phyloP scores from a whole-genome alignment of 2,329 filamentous ascomycete genomes.

The Epicoccum sorghinum region DNA sequence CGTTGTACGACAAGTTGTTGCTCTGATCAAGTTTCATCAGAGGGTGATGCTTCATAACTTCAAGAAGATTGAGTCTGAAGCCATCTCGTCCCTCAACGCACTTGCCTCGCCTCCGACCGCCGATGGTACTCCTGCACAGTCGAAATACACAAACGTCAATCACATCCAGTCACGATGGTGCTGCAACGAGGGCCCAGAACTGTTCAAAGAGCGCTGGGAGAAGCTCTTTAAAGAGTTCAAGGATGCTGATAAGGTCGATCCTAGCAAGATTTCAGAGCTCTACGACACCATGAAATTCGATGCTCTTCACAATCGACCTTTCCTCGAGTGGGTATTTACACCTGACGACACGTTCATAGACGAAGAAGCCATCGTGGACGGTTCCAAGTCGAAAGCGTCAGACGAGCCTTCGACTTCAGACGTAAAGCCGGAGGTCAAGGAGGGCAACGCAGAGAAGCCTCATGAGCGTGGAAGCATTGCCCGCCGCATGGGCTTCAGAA shows the following conservation, averaged over 20 bases:
- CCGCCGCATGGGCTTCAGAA: constrained; percentile 59
- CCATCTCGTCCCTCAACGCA: constrained; percentile 66
- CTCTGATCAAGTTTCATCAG: constrained; percentile 97
- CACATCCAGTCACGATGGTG: constrained; percentile 91
- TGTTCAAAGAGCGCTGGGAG: constrained; percentile 97
- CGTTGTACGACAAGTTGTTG: constrained; percentile 88
- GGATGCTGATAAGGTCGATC: constrained; percentile 96
- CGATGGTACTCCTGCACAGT: constrained; percentile 46
- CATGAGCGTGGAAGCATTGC: constrained; percentile 48
- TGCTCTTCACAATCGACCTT: constrained; percentile 93
- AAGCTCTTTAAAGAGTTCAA: constrained; percentile 97
- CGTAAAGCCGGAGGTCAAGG: constrained; percentile 33
- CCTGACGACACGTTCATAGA: constrained; percentile 79
- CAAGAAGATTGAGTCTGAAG: constrained; percentile 72
- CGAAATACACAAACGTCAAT: constrained; percentile 43
- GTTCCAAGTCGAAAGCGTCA: constrained; percentile 38
- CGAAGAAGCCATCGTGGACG: constrained; percentile 55
- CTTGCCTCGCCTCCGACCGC: constrained; percentile 34
- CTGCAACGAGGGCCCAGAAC: constrained; percentile 89
- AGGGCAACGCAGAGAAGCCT: constrained; percentile 47
- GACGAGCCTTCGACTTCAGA: constrained; percentile 34
- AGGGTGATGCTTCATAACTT: constrained; percentile 96
- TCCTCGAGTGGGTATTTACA: constrained; percentile 96
- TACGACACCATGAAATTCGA: constrained; percentile 99
- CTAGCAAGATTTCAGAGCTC: constrained; percentile 96